Conservation (phyloP, 2,329 filamentous ascomycete genomes). For the Nothopassalora personata region DNA sequence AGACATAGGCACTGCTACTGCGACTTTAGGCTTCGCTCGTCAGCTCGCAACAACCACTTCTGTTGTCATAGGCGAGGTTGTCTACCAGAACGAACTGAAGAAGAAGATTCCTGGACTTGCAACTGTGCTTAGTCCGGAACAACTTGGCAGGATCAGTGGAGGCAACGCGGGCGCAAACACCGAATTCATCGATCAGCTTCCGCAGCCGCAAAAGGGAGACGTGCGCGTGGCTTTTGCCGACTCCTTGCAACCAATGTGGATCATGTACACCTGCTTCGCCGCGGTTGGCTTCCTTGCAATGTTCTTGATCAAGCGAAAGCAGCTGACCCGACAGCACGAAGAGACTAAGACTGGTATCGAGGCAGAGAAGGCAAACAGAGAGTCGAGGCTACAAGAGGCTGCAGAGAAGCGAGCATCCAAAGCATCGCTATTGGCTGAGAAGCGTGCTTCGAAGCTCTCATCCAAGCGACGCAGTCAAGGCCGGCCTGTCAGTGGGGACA, state of each 20-base stretch:
- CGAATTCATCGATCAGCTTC: slow-evolving; percentile 50
- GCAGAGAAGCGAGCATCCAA: slow-evolving; percentile 20
- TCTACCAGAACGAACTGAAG: slow-evolving; percentile 72
- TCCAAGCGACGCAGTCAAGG: background rate
- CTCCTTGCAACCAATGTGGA: slow-evolving; percentile 46
- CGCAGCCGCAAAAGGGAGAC: slow-evolving; percentile 40
- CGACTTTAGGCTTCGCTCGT: slow-evolving; percentile 62
- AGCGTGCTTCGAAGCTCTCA: background rate
- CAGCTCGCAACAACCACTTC: slow-evolving; percentile 64
- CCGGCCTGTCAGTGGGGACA: background rate
- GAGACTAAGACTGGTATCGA: slow-evolving; percentile 49
- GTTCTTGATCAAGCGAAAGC: slow-evolving; percentile 40
- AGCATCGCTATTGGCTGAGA: background rate
- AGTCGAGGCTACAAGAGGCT: slow-evolving; percentile 32
- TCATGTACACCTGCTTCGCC: slow-evolving; percentile 42
- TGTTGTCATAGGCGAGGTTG: slow-evolving; percentile 68
- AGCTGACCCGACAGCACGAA: slow-evolving; percentile 39
- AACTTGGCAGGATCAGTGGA: slow-evolving; percentile 53
- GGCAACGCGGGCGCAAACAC: slow-evolving; percentile 57
- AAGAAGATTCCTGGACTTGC: slow-evolving; percentile 48
- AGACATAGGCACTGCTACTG: slow-evolving; percentile 64
- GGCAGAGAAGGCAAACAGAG: slow-evolving; percentile 36
- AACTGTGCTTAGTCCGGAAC: slow-evolving; percentile 46
- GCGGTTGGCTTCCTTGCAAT: slow-evolving; percentile 36
- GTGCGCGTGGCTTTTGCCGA: slow-evolving; percentile 42